Evolutionary conservation across 2,329 filamentous ascomycete genomes (phyloP).

Genomic region (Monilinia polystroma): DNA sequence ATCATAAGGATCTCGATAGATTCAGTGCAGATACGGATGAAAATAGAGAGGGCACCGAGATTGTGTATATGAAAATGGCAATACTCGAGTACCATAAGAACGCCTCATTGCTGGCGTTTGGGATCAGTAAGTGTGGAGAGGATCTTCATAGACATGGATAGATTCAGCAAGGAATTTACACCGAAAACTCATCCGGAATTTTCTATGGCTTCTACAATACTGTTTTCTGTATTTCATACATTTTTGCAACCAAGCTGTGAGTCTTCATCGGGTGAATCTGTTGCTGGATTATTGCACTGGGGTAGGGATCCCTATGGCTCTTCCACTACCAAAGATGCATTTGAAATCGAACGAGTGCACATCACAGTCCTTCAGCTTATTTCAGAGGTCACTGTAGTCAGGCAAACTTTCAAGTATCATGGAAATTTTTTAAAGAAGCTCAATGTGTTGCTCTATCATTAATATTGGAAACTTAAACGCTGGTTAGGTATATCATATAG

Average conservation of each 20-base stretch:
- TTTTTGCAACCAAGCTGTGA: background rate
- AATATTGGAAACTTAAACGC: background rate
- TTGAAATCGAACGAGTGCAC: background rate
- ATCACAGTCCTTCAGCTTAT: background rate
- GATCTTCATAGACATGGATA: background rate
- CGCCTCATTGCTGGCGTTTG: slow-evolving; percentile 10
- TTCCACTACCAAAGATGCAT: background rate
- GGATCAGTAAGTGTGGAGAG: background rate
- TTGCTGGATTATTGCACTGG: background rate
- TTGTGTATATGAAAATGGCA: background rate
- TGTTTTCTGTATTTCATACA: background rate
- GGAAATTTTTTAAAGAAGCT: background rate
- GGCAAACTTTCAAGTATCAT: too few species aligned
- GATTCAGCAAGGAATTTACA: background rate
- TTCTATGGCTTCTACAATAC: background rate
- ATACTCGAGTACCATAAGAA: background rate
- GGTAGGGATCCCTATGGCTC: background rate
- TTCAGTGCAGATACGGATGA: background rate
- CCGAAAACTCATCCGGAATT: background rate
- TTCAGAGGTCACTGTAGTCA: background rate
- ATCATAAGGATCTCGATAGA: background rate
- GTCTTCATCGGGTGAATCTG: too few species aligned
- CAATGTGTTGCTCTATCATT: background rate
- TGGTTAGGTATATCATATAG: slow-evolving; percentile 2
- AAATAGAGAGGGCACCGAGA: background rate